phyloP scores from a whole-genome alignment of 352 stramenopile species.

The Phytophthora ramorum region DNA sequence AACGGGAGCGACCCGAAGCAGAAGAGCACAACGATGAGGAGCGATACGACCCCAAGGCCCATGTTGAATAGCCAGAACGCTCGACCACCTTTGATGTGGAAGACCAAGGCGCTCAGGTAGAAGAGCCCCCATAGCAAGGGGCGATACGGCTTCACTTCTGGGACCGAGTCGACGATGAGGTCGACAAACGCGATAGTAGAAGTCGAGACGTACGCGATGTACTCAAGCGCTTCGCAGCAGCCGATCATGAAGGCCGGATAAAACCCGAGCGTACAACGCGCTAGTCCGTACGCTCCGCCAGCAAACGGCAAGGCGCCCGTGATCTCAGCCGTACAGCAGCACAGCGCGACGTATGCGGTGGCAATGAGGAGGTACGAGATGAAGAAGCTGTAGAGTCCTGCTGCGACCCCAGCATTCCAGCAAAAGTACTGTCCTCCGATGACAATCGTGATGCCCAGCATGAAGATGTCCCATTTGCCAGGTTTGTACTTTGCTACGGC shows the following conservation, averaged over 20 bases:
- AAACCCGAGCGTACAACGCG: slow-evolving; percentile 50
- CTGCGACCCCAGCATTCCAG: slow-evolving; percentile 53
- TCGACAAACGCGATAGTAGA: slow-evolving; percentile 40
- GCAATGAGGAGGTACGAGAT: slow-evolving; percentile 47
- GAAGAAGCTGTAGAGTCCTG: slow-evolving; percentile 50
- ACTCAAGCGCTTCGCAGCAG: slow-evolving; percentile 57
- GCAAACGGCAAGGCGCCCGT: slow-evolving; percentile 53
- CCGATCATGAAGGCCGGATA: slow-evolving; percentile 56
- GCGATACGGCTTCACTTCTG: slow-evolving; percentile 19
- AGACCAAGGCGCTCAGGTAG: slow-evolving; percentile 40
- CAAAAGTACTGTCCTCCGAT: slow-evolving; percentile 62
- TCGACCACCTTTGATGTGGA: slow-evolving; percentile 42
- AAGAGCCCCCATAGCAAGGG: slow-evolving; percentile 39
- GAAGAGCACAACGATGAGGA: slow-evolving; percentile 50
- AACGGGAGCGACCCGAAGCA: slow-evolving; percentile 42
- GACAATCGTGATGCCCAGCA: slow-evolving; percentile 62
- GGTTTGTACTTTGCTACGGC: slow-evolving; percentile 24
- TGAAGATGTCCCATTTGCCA: slow-evolving; percentile 47
- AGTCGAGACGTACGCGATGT: slow-evolving; percentile 52
- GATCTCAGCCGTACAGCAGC: slow-evolving; percentile 56
- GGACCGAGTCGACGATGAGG: slow-evolving; percentile 36
- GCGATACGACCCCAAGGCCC: slow-evolving; percentile 31
- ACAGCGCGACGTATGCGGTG: slow-evolving; percentile 46
- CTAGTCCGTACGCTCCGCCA: slow-evolving; percentile 49
- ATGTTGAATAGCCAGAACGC: slow-evolving; percentile 58